Evolutionary conservation across 2,329 filamentous ascomycete genomes (phyloP).

Genomic region (Mollisia scopiformis): DNA sequence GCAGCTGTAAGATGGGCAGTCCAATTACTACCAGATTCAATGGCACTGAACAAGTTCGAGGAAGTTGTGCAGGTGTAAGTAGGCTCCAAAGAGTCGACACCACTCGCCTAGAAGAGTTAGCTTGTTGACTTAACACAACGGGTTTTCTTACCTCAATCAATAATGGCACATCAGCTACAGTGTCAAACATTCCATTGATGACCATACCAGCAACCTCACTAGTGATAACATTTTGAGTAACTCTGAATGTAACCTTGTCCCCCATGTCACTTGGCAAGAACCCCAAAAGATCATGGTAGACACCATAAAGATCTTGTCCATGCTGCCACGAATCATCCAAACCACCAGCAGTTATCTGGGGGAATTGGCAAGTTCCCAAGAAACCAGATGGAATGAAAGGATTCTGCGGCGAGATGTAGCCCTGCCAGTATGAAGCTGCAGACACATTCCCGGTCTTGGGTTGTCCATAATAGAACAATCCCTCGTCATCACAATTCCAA

Average conservation of each 20-base stretch:
- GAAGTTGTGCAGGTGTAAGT: constrained; percentile 67
- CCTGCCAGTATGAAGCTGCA: constrained; percentile 66
- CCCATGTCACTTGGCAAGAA: constrained; percentile 62
- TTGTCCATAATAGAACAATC: constrained; percentile 70
- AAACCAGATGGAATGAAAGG: constrained; percentile 70
- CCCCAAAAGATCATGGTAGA: constrained; percentile 70
- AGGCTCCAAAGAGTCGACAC: constrained; percentile 75
- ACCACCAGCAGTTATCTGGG: constrained; percentile 74
- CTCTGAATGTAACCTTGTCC: constrained; percentile 63
- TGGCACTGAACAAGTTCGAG: constrained; percentile 43
- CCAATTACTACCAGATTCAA: constrained; percentile 59
- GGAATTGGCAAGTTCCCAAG: constrained; percentile 77
- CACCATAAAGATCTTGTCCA: constrained; percentile 74
- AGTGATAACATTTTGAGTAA: constrained; percentile 83
- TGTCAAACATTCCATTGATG: constrained; percentile 68
- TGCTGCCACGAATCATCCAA: constrained; percentile 77
- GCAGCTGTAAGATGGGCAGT: constrained; percentile 62
- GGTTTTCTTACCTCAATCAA: constrained; percentile 46
- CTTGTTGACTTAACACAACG: background rate
- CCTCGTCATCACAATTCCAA: constrained; percentile 75
- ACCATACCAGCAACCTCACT: constrained; percentile 79
- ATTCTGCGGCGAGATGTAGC: constrained; percentile 64
- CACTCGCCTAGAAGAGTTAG: constrained; percentile 40
- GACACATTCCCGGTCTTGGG: constrained; percentile 54
- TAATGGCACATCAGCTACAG: constrained; percentile 47